Evolutionary conservation across 106 monocot species (phyloP).

Genomic region (Dioscorea zingiberensis): DNA sequence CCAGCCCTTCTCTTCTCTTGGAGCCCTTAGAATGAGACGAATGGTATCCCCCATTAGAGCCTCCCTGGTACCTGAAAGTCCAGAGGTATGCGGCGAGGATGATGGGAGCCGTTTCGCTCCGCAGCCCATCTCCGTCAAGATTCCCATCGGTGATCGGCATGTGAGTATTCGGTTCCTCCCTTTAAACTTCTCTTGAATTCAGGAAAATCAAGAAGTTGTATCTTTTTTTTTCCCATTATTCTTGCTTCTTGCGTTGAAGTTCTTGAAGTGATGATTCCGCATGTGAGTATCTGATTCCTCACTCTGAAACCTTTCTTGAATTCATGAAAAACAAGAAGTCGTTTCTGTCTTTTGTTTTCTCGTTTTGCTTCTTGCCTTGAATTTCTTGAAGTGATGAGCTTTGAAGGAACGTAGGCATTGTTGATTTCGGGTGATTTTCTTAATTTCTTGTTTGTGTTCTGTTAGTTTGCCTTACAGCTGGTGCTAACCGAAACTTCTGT

Average conservation of each 20-base stretch:
- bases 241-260: not conserved
- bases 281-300: constrained; percentile 33
- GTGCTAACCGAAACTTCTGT: not conserved
- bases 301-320: not conserved
- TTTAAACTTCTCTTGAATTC: not conserved
- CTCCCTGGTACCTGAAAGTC: not conserved
- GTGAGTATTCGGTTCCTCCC: constrained; percentile 29
- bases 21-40: not conserved
- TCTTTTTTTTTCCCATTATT: not conserved
- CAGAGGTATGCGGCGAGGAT: not conserved
- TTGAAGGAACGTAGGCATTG: not conserved
- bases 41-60: not conserved
- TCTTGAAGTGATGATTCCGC: not conserved
- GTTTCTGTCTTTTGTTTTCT: not conserved
- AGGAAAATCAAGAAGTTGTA: not conserved
- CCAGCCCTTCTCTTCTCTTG: not conserved
- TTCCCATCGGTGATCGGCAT: constrained; percentile 85
- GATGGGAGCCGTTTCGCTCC: constrained; percentile 14
- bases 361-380: not conserved
- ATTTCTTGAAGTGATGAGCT: not conserved
- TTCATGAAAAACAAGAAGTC: not conserved
- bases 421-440: not conserved
- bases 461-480: not conserved
- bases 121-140: constrained; percentile 50
- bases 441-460: not conserved